Evolutionary conservation across 73 alveolate species (phyloP), one percentile per base, ranked within the genome.

Genomic region (Symbiodinium natans): DNA sequence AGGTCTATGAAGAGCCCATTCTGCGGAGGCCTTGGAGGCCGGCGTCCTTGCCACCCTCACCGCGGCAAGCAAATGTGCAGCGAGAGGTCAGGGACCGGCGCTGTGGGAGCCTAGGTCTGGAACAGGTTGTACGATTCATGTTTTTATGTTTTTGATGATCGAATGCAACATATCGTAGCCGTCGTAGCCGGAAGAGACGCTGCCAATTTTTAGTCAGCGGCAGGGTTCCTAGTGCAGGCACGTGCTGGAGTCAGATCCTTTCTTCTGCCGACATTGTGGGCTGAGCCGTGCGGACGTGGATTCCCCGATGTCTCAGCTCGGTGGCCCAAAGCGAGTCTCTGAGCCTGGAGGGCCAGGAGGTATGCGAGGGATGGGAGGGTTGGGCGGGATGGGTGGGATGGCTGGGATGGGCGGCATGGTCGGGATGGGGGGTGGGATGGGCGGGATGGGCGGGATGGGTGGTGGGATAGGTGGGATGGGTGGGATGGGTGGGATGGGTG

Each of bases 21-120:
- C 36, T 63, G 80, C 80, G 83, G 13, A 15, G 41, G 52, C 19
- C 63, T 3, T 56, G 84, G 94, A 46, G 94, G 2, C 94, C 94
- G 19, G 46, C 83, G n/a, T 86, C 94, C 17, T 25, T 86, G 84
- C 94, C 94, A 23, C 94, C 94, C 9, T 86, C 94, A 25, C 94
- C 94, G 4, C 74, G 94, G 68, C 84, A 86, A 56, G 68, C 42
- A 19, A 9, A 25, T 23, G 29, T 21, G 68, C 34, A 41, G 93
- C 80, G 80, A 27, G 80, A 63, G 29, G 80, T 7, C 0, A 63
- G 80, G 36, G 36, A 63, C 43, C 10, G 84, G 84, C 82, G 19
- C 36, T 68, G 29, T n/a, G 36, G 63, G 63, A 48, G 63, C 63
- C 63, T 48, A 10, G 8, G 8, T 17, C 63, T 48, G 63, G 63